Base-by-base conservation (phyloP, 345 rosid genomes). In the Salix exigua region DNA sequence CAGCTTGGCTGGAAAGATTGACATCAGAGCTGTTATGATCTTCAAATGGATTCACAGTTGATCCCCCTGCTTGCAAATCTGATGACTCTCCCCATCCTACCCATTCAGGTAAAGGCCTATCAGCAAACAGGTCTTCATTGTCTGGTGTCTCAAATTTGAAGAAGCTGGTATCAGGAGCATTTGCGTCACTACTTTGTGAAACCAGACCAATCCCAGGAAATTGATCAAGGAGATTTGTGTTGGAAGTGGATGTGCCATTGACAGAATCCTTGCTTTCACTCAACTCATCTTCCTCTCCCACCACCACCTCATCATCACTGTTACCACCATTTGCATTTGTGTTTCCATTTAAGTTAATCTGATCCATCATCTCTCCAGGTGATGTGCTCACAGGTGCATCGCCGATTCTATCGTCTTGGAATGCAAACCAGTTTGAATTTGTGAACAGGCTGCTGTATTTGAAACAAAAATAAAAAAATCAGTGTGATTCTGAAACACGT, bases 381-480 rank as follows among this genome's bases (percentile, higher is more conserved):
- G 91, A 86, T 16, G 82, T 79, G 65, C 91, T 87, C 25, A 77
- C 73, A 73, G 90, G 85, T 73, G 90, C 88, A 74, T 80, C 78
- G 72, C 84, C 90, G 48, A 84, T 76, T 79, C 90, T 88, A 19
- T 94, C 91, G 16, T 94, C 97, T 90, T 92, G 94, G 85, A 90
- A 96, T 17, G 98, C 93, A 85, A 96, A 96, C 99, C 99, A 96
- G 83, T 96, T 84, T 71, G 99, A 92, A 79, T 92, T 92, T 77
- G 97, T 92, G 86, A 96, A 95, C 53, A 94, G 86, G 81, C 93
- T 93, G 88, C 89, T 68, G 87, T 89, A 79, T 40, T n/a, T 28
- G 33, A 28, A 37, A 35, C 21, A 25, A 46, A 14, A 23, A 37
- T 40, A 18, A 25, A 67, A 67, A 23, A 26, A 37, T 11, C 23